Evolutionary conservation across 192 early-diverging fungal species (phyloP), one percentile per base, ranked within the genome.

Genomic region (Coemansia guatemalensis): DNA sequence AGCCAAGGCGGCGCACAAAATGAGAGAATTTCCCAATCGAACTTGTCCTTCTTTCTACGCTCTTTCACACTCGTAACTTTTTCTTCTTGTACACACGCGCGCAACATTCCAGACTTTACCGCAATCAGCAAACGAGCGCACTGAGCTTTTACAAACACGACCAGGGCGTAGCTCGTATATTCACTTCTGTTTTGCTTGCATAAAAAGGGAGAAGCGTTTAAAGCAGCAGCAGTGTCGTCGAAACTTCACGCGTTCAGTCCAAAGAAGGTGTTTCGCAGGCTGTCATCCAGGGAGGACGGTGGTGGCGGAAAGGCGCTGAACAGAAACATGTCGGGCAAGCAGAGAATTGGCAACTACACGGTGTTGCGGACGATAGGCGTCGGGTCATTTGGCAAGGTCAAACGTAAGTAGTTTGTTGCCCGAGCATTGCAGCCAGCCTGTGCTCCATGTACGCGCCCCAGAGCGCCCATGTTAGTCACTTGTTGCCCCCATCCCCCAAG

Each of bases 371-470:
- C 95, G n/a, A 87, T 99, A 22, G 97, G 97, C 53, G 89, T 92
- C 23, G 97, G 97, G 11, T 94, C 93, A 8, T 99, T 99, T 85
- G 97, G 94, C 54, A 99, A 99, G 85, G 97, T 99, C 44, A 99
- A 97, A 81, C 84, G 96, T 97, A 88, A 81, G 83, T 67, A 67
- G 29, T 48, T 41, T 61, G n/a, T 25, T 20, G 20, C 17, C 5
- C 35, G 24, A 18, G 22, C 22, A 20, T 57, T 47, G 21, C 29
- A 48, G 51, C 14, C 21, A 26, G 29, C 2, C 25, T 20, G 21
- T 77, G 64, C 21, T 20, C 18, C 32, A 57, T 60, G 17, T 60
- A 29, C 30, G 47, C 44, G 49, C 47, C 41, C 44, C 17, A 53
- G 52, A 4, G 27, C 5, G 17, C 5, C 5, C 12, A 14, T 53